Percentiles rank a stretch among this genome's conserved stretches.
phyloP scores from a whole-genome alignment of 148 eudicot species.

The Nyssa sinensis region DNA sequence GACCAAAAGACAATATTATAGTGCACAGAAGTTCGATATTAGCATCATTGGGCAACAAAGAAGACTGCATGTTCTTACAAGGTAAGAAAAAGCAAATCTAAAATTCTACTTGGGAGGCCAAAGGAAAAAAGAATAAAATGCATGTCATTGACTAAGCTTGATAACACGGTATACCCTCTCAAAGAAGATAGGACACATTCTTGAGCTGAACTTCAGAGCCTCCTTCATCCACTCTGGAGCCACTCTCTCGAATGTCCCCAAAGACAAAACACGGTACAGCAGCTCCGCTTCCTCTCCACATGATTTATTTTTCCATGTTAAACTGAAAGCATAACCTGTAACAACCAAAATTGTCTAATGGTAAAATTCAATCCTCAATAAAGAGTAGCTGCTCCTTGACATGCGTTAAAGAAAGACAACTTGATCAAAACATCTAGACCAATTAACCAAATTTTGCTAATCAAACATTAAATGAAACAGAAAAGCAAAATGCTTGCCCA shows the following conservation, averaged over 20 bases:
- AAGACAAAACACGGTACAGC: constrained; percentile 47
- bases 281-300: constrained; percentile 38
- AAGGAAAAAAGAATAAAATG: too few relatives aligned
- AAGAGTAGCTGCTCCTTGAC: background rate
- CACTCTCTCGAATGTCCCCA: constrained; percentile 65
- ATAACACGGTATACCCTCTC: constrained; percentile 56
- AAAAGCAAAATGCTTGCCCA: background rate
- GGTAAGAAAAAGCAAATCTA: background rate
- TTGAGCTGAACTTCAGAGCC: constrained; percentile 40
- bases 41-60: background rate
- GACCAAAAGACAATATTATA: too few relatives aligned
- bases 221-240: constrained; percentile 90
- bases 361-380: background rate
- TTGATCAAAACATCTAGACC: background rate
- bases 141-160: constrained; percentile 18
- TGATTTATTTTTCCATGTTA: constrained; percentile 54
- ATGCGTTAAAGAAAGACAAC: background rate
- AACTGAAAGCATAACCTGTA: constrained; percentile 75
- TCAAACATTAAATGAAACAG: background rate
- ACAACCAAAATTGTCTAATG: background rate
- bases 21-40: background rate
- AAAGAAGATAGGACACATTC: constrained; percentile 69
- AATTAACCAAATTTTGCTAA: background rate
- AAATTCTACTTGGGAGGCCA: background rate
- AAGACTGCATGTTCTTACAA: background rate